Evolutionary conservation across 2,329 filamentous ascomycete genomes (phyloP), one percentile per base, ranked within the genome.

Genomic region (Periconia sp.): DNA sequence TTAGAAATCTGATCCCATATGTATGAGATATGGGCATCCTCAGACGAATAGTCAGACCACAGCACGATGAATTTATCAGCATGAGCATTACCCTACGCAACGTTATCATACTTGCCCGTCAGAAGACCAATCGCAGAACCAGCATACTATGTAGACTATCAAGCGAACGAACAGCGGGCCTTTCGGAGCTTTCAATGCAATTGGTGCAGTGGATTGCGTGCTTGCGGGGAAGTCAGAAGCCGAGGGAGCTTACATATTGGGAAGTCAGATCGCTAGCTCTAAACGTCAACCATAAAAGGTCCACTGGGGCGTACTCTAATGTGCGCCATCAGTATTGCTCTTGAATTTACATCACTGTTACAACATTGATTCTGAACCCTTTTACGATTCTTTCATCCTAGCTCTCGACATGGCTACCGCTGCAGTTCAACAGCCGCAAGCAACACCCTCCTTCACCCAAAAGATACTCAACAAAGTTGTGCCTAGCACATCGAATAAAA

Each of bases 161-260:
- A 17, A 23, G 25, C 33, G 31, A 36, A 33, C 44, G 34, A 42
- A 19, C 18, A 13, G 11, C 25, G 33, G 18, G 4, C 26, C 32
- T 23, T 11, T 23, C 24, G 12, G 33, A 30, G 40, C 49, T 55
- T 57, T 56, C 47, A 53, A 58, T 53, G 42, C 40, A 19, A 40
- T 45, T 9, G 26, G 37, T 38, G 48, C 28, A 53, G 16, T 15
- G 34, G 43, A 65, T 65, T 42, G 48, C 60, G 61, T 65, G 61
- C 60, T 62, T 65, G 61, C 59, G 61, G 61, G 60, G 61, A 61
- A 61, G 25, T 46, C 43, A 37, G 43, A 41, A 29, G 23, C 48
- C 48, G 44, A 15, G 40, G 17, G 33, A 52, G 58, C 54, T 61
- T 51, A 61, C 54, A 56, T 57, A 59, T 61, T 15, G 9, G 12